Base-by-base conservation (phyloP, 179 eudicot genomes). In the Camellia oleifera region DNA sequence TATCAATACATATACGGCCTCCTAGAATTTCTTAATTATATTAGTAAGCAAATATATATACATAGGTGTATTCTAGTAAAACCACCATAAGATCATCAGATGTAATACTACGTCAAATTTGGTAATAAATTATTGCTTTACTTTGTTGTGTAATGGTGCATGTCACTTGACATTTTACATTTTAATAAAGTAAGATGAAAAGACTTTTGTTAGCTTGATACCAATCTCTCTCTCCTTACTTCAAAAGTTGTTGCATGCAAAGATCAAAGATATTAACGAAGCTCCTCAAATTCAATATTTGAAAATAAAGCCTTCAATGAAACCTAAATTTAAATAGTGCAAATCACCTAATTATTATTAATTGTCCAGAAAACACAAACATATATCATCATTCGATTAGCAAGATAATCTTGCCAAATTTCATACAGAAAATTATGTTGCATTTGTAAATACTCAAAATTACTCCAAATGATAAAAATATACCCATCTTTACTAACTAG, bases 161-260 rank as follows among this genome's bases (percentile, higher is more conserved):
- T 69, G 20, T 46, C 54, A 45, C 23, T 46, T 32, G 2, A 46
- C 23, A 50, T 45, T 70, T 8, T 10, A 46, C 23, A 50, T 45
- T 70, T 8, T 10, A 4, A 70, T 70, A 48, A 70, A 48, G 32
- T 48, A 14, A 63, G 11, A 23, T 63, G 68, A 23, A 20, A 63
- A 7, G 42, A 63, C 10, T 8, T 20, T 4, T 60, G 64, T n/a
- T 60, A 14, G 12, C 14, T 63, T 23, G 32, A 18, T 20, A 18
- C 23, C 40, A 11, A 23, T 18, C 12, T 63, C 68, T 63, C 40
- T 63, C 40, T 20, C 32, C 48, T 7, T 15, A 32, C 7, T 14
- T 44, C 53, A 13, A 48, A 58, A 78, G 44, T 57, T 42, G 45
- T 78, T 14, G 80, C 60, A n/a, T 56, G 61, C 45, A 12, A 40